These are phyloP conservation scores for Stromatinia cepivora DNA, from an alignment of 2,329 filamentous ascomycete species.

Conservation along the genomic window DNA sequence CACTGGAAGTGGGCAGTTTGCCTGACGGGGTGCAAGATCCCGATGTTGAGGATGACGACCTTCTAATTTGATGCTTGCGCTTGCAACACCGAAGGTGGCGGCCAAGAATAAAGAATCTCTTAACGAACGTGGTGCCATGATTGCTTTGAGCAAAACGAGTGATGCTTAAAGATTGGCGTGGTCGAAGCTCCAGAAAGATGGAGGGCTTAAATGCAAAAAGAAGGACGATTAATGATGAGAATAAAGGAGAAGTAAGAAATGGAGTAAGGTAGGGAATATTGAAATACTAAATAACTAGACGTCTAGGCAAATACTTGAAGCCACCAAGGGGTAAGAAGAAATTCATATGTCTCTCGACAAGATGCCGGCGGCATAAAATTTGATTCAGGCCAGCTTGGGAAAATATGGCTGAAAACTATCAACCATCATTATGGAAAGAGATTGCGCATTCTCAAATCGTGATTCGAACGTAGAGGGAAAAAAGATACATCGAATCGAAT, in stretches of 20 bases:
- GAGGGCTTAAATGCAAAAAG: conserved; percentile 16
- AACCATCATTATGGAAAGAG: neutral
- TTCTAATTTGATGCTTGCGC: conserved; percentile 22
- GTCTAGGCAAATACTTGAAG: neutral
- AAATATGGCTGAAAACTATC: neutral
- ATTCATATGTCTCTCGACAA: neutral
- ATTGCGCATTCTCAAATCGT: neutral
- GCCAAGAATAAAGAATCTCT: conserved; percentile 18
- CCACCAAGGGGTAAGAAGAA: neutral
- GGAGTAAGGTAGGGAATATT: conserved; percentile 10
- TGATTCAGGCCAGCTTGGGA: conserved; percentile 8
- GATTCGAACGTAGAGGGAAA: neutral
- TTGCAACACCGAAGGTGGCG: conserved; percentile 19
- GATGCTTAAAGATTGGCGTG: conserved; percentile 20
- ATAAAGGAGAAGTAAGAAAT: neutral
- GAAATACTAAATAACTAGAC: conserved; percentile 21
- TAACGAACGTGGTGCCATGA: conserved; percentile 22
- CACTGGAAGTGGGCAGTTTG: neutral
- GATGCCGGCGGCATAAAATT: neutral
- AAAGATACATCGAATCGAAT: neutral
- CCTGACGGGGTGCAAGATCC: conserved; percentile 4
- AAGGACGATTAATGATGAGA: conserved; percentile 11
- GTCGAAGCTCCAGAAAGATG: conserved; percentile 5
- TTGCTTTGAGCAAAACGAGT: conserved; percentile 21
- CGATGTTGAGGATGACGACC: neutral